Evolutionary conservation across 805 yeast species (phyloP).

Genomic region (Wickerhamomyces alni): DNA sequence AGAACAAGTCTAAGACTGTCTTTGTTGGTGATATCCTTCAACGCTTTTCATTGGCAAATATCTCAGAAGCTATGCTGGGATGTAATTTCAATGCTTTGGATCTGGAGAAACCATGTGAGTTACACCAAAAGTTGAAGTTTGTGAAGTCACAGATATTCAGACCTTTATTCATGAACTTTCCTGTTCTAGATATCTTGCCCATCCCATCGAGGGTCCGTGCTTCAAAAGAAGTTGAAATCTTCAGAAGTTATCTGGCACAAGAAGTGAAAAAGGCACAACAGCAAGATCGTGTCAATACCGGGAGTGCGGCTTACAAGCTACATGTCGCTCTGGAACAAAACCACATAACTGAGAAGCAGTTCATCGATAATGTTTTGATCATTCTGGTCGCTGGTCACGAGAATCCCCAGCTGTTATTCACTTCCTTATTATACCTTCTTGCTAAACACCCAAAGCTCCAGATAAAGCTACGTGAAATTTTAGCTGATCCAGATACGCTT

Average conservation of each 20-base stretch:
- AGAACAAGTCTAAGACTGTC: slow-evolving; percentile 7
- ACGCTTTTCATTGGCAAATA: slow-evolving; percentile 40
- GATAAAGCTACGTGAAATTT: slow-evolving; percentile 22
- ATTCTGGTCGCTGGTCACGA: slow-evolving; percentile 60
- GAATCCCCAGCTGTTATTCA: slow-evolving; percentile 48
- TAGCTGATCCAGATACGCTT: neutral
- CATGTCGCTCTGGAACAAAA: slow-evolving; percentile 33
- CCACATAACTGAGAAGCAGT: slow-evolving; percentile 37
- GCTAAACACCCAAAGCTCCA: slow-evolving; percentile 37
- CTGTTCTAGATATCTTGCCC: slow-evolving; percentile 44
- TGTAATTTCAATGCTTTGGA: slow-evolving; percentile 37
- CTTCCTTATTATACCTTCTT: slow-evolving; percentile 40
- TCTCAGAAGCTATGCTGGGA: slow-evolving; percentile 45
- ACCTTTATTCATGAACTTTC: slow-evolving; percentile 49
- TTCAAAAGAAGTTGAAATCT: slow-evolving; percentile 34
- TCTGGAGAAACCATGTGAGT: slow-evolving; percentile 20
- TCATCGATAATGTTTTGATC: slow-evolving; percentile 48
- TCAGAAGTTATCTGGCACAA: slow-evolving; percentile 31
- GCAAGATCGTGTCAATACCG: slow-evolving; percentile 21
- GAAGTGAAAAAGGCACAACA: slow-evolving; percentile 28
- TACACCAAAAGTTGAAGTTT: slow-evolving; percentile 34
- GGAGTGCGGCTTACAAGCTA: slow-evolving; percentile 36
- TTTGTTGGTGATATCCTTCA: slow-evolving; percentile 38
- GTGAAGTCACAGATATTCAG: slow-evolving; percentile 49
- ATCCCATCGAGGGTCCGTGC: slow-evolving; percentile 42